phyloP scores from a whole-genome alignment of 345 rosid species.

The Melaleuca quinquenervia region DNA sequence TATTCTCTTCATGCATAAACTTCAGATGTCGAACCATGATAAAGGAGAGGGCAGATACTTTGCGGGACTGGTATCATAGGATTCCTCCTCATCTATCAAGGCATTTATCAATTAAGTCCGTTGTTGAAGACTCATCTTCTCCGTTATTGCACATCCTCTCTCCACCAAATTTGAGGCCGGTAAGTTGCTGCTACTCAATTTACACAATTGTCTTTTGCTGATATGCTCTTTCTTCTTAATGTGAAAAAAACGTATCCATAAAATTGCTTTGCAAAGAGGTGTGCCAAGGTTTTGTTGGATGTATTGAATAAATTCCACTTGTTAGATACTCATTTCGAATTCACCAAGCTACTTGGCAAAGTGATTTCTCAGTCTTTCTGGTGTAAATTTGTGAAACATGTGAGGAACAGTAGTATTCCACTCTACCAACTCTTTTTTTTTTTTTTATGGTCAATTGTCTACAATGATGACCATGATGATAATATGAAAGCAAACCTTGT shows the following conservation, averaged over 20 bases:
- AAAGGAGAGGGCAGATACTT: constrained; percentile 53
- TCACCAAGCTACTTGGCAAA: background rate
- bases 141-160: constrained; percentile 70
- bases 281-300: background rate
- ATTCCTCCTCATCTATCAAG: constrained; percentile 68
- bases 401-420: background rate
- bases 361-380: background rate
- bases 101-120: constrained; percentile 62
- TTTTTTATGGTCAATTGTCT: background rate
- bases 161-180: constrained; percentile 79
- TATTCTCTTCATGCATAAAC: constrained; percentile 10
- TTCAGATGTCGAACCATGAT: constrained; percentile 57
- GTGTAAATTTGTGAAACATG: background rate
- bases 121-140: constrained; percentile 70
- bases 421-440: background rate
- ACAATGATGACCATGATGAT: background rate
- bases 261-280: background rate
- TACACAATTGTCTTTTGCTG: background rate
- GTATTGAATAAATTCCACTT: background rate
- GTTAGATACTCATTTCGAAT: background rate
- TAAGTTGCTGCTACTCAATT: constrained; percentile 13
- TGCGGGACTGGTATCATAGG: constrained; percentile 70
- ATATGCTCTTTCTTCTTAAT: background rate
- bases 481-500: background rate
- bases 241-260: background rate